phyloP scores from a whole-genome alignment of 2,329 filamentous ascomycete species.

The Ceratocystis alfenasii region DNA sequence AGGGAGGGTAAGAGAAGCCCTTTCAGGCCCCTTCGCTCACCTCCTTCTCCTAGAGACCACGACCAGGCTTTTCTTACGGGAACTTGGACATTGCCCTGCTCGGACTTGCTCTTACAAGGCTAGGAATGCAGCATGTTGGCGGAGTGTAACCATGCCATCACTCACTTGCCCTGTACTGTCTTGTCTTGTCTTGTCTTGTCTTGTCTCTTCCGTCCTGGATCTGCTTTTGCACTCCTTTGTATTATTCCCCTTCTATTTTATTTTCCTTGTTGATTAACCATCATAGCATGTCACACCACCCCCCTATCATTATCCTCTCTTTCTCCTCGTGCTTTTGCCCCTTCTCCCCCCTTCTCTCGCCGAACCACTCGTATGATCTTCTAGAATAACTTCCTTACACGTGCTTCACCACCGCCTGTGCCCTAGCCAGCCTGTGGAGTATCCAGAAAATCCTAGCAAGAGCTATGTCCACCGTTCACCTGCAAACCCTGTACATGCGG shows the following conservation, averaged over 20 bases:
- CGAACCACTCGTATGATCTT: conserved; percentile 10
- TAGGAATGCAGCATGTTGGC: background rate
- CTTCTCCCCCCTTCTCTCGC: background rate
- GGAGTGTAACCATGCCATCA: conserved; percentile 8
- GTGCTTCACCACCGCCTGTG: conserved; percentile 5
- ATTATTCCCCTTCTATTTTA: background rate
- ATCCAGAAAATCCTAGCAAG: conserved; percentile 11
- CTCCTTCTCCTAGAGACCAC: no score
- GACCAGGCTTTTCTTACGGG: no score
- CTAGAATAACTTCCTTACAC: conserved; percentile 10
- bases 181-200: background rate
- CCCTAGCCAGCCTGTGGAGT: conserved; percentile 7
- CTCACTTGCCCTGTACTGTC: background rate
- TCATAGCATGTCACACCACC: background rate
- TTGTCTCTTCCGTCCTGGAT: background rate
- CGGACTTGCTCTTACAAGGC: background rate
- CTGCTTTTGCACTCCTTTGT: conserved; percentile 6
- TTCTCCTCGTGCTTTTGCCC: background rate
- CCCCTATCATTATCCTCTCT: background rate
- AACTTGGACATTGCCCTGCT: no score
- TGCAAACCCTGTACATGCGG: conserved; percentile 6
- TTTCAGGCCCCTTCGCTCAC: no score
- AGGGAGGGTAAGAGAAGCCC: no score
- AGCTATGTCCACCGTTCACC: conserved; percentile 12
- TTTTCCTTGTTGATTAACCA: background rate